phyloP scores from a whole-genome alignment of 129 eudicot species.

The Escallonia herrerae region DNA sequence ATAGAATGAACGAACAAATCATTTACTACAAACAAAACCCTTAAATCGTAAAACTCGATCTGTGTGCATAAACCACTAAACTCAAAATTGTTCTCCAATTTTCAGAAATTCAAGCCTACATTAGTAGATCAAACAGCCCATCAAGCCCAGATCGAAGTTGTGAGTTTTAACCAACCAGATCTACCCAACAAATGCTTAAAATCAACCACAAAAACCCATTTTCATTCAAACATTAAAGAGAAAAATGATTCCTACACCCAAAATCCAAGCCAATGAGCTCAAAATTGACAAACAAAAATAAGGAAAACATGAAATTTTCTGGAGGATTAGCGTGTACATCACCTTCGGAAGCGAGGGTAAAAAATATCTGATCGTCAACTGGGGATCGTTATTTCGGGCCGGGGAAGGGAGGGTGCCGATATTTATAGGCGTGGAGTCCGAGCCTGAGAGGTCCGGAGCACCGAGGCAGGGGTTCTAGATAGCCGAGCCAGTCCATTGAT shows the following conservation, averaged over 20 bases:
- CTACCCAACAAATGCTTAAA: neutral
- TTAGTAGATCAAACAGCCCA: too few relatives aligned
- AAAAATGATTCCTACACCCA: too few relatives aligned
- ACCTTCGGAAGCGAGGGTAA: slow-evolving; percentile 1
- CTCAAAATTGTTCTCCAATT: too few relatives aligned
- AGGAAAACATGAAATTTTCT: neutral
- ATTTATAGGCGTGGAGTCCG: slow-evolving; percentile 20
- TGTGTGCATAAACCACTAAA: too few relatives aligned
- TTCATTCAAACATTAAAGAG: neutral
- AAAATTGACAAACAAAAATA: neutral
- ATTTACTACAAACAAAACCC: too few relatives aligned
- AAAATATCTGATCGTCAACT: neutral
- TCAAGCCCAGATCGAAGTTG: too few relatives aligned
- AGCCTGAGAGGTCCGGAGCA: slow-evolving; percentile 12
- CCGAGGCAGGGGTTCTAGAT: slow-evolving; percentile 14
- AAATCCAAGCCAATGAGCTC: neutral
- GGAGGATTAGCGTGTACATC: neutral
- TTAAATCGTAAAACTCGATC: too few relatives aligned
- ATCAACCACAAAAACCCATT: neutral
- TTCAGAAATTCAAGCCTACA: too few relatives aligned
- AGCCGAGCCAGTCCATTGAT: slow-evolving; percentile 17
- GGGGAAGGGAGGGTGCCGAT: neutral
- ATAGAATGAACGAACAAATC: too few relatives aligned
- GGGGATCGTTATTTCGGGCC: slow-evolving; percentile 4
- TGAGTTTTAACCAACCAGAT: too few relatives aligned